phyloP scores from a whole-genome alignment of 2,329 filamentous ascomycete genomes.

The Colletotrichum spaethianum region DNA sequence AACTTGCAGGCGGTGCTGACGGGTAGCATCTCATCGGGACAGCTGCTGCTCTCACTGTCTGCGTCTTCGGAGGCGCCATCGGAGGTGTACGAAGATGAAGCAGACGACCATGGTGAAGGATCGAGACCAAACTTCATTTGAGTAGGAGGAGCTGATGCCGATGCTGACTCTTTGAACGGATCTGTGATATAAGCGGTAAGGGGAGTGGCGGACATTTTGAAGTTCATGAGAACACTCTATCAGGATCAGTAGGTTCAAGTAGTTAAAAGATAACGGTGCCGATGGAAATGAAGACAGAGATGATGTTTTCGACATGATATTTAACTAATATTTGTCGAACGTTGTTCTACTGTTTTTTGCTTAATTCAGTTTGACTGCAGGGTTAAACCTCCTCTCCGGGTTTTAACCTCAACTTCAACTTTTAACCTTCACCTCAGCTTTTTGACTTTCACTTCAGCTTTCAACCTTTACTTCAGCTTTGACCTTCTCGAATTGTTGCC shows the following conservation, averaged over 20 bases:
- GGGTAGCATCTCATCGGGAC: background rate
- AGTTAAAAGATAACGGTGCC: background rate
- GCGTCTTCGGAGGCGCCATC: background rate
- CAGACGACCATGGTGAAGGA: background rate
- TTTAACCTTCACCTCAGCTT: slow-evolving; percentile 5
- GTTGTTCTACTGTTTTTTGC: too few relatives aligned
- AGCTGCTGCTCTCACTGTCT: background rate
- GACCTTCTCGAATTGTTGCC: background rate
- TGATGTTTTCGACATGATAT: too few relatives aligned
- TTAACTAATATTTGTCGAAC: background rate
- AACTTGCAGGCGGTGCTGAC: background rate
- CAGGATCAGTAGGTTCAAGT: background rate
- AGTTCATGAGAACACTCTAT: background rate
- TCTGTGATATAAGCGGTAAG: background rate
- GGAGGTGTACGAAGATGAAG: background rate
- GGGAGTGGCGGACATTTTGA: background rate
- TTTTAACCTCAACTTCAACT: background rate
- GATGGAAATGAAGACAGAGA: too few relatives aligned
- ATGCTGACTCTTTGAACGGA: background rate
- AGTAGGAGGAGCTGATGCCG: background rate
- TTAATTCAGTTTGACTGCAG: background rate
- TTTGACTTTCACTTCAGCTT: background rate
- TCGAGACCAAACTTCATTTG: background rate
- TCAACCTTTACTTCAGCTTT: slow-evolving; percentile 5
- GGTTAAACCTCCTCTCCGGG: background rate